Evolutionary conservation across 257 asterid species (phyloP).

Genomic region (Anisodus acutangulus): DNA sequence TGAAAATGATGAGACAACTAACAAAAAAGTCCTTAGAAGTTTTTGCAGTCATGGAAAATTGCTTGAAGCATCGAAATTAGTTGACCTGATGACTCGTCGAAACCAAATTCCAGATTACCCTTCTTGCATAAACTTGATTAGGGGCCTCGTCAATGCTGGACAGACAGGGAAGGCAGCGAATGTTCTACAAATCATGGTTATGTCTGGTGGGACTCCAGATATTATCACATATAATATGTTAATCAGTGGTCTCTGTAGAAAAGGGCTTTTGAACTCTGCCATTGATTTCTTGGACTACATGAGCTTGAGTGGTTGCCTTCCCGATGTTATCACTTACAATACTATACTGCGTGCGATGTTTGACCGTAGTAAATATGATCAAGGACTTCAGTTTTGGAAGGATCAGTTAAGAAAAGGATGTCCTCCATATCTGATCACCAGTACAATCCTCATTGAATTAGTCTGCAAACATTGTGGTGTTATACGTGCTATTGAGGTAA

Average conservation of each 20-base stretch:
- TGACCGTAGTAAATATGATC: slow-evolving; percentile 59
- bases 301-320: slow-evolving; percentile 90
- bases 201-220: slow-evolving; percentile 93
- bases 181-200: slow-evolving; percentile 70
- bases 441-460: slow-evolving; percentile 68
- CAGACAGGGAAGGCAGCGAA: slow-evolving; percentile 60
- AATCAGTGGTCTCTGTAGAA: slow-evolving; percentile 77
- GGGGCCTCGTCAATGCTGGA: slow-evolving; percentile 71
- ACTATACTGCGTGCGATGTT: slow-evolving; percentile 74
- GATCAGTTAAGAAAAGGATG: slow-evolving; percentile 79
- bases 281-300: slow-evolving; percentile 64
- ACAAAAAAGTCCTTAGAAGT: slow-evolving; percentile 67
- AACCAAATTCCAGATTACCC: slow-evolving; percentile 78
- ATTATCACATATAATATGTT: slow-evolving; percentile 85
- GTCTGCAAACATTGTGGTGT: slow-evolving; percentile 67
- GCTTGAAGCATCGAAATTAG: slow-evolving; percentile 61
- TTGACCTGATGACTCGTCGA: slow-evolving; percentile 73
- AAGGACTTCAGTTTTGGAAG: slow-evolving; percentile 78
- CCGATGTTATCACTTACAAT: slow-evolving; percentile 76
- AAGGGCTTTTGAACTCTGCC: slow-evolving; percentile 55
- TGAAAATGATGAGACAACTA: slow-evolving; percentile 67
- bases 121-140: slow-evolving; percentile 71
- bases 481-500: slow-evolving; percentile 60
- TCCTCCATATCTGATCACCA: slow-evolving; percentile 74
- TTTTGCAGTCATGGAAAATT: slow-evolving; percentile 69